Evolutionary conservation across 805 yeast species (phyloP).

Genomic region (Kuraishia borneana): DNA sequence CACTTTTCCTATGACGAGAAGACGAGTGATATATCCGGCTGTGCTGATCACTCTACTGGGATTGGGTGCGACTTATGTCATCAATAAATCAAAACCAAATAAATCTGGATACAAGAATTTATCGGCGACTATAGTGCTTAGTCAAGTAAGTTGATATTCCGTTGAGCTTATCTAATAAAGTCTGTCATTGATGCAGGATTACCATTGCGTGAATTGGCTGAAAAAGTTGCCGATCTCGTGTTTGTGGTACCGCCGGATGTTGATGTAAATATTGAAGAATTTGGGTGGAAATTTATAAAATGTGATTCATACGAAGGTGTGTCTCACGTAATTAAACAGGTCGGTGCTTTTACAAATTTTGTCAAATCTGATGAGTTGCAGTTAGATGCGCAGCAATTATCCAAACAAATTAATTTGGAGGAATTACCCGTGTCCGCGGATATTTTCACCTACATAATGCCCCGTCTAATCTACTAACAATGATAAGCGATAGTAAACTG

Average conservation of each 20-base stretch:
- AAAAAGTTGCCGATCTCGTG: slow-evolving; percentile 11
- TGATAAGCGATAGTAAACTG: not conserved
- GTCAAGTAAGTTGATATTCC: slow-evolving; percentile 6
- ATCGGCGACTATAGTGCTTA: slow-evolving; percentile 3
- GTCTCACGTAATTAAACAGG: slow-evolving; percentile 44
- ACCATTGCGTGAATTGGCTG: slow-evolving; percentile 6
- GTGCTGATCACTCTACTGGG: too few relatives aligned
- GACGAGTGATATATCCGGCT: too few relatives aligned
- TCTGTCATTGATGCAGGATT: slow-evolving; percentile 3
- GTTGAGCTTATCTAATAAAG: slow-evolving; percentile 1
- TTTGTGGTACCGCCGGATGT: slow-evolving; percentile 17
- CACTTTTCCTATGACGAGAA: too few relatives aligned
- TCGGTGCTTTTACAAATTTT: slow-evolving; percentile 17
- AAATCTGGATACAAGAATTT: too few relatives aligned
- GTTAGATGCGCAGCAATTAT: slow-evolving; percentile 1
- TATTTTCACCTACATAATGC: not conserved
- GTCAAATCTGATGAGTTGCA: slow-evolving; percentile 11
- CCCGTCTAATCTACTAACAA: not conserved
- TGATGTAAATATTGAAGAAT: slow-evolving; percentile 6
- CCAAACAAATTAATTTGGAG: not conserved
- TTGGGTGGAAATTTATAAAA: slow-evolving; percentile 23
- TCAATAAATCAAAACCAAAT: too few relatives aligned
- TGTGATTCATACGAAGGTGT: slow-evolving; percentile 38
- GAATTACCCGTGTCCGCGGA: not conserved
- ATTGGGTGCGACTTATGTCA: too few relatives aligned